phyloP scores from a whole-genome alignment of 345 rosid genomes.

The Populus deltoides region DNA sequence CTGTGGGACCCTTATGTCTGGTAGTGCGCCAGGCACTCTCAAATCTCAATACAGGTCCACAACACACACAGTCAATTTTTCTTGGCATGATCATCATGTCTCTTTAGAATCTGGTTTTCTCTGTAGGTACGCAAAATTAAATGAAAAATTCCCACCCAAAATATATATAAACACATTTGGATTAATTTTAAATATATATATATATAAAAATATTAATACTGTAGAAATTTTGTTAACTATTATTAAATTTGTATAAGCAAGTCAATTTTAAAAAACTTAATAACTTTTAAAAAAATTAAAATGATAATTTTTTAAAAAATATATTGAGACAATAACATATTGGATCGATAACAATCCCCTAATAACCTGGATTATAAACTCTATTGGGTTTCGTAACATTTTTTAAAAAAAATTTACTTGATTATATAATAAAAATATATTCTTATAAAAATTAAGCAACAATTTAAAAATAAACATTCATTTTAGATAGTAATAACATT shows the following conservation, averaged over 20 bases:
- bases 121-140: slow-evolving; percentile 27
- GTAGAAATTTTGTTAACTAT: too few relatives aligned
- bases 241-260: too few relatives aligned
- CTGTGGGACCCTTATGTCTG: slow-evolving; percentile 70
- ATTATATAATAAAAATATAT: too few relatives aligned
- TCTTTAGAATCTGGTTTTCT: slow-evolving; percentile 39
- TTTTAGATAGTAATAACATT: fast-evolving
- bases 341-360: fast-evolving
- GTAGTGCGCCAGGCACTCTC: slow-evolving; percentile 77
- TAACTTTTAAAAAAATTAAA: too few relatives aligned
- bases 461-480: fast-evolving
- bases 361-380: fast-evolving
- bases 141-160: slow-evolving; percentile 1
- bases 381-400: fast-evolving
- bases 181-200: too few relatives aligned
- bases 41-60: slow-evolving; percentile 38
- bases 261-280: too few relatives aligned
- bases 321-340: too few relatives aligned
- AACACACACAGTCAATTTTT: slow-evolving; percentile 15
- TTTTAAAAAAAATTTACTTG: too few relatives aligned
- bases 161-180: too few relatives aligned
- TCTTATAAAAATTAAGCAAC: too few relatives aligned
- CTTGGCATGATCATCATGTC: slow-evolving; percentile 44
- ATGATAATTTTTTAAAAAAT: too few relatives aligned
- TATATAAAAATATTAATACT: too few relatives aligned